Percentiles rank a stretch among this genome's conserved stretches.
These are phyloP conservation scores for Citrus medica DNA, from an alignment of 345 rosid genomes.

Conservation along the genomic window DNA sequence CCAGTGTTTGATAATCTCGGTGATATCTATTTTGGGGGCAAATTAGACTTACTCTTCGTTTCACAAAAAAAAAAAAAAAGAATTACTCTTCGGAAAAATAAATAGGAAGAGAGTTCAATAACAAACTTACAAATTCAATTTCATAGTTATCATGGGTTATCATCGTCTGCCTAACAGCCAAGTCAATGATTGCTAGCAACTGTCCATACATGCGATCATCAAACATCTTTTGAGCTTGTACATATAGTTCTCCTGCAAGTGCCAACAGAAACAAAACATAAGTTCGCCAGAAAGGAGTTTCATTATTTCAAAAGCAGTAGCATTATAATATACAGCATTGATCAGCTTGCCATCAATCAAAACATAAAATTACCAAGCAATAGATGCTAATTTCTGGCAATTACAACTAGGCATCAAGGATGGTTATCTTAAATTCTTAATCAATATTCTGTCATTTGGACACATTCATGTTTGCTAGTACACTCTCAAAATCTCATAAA, in stretches of 20 bases:
- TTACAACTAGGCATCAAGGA: background rate
- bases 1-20: too few species aligned
- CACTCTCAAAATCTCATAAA: background rate
- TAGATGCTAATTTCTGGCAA: background rate
- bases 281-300: slow-evolving; percentile 6
- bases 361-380: background rate
- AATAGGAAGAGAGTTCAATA: background rate
- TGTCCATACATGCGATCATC: slow-evolving; percentile 74
- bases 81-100: too few species aligned
- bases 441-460: background rate
- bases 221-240: slow-evolving; percentile 83
- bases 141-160: slow-evolving; percentile 56
- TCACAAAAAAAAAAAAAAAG: too few species aligned
- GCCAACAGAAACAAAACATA: slow-evolving; percentile 15
- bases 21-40: too few species aligned
- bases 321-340: background rate
- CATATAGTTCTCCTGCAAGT: slow-evolving; percentile 78
- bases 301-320: background rate
- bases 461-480: background rate
- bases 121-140: slow-evolving; percentile 66
- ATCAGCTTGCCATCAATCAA: background rate
- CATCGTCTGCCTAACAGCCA: slow-evolving; percentile 61
- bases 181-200: slow-evolving; percentile 64
- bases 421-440: background rate
- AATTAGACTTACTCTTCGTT: too few species aligned